A percentile compares a stretch with the other conserved stretches of the same genome.
phyloP scores from a whole-genome alignment of 106 monocot species.

The Dactylorhiza incarnata region DNA sequence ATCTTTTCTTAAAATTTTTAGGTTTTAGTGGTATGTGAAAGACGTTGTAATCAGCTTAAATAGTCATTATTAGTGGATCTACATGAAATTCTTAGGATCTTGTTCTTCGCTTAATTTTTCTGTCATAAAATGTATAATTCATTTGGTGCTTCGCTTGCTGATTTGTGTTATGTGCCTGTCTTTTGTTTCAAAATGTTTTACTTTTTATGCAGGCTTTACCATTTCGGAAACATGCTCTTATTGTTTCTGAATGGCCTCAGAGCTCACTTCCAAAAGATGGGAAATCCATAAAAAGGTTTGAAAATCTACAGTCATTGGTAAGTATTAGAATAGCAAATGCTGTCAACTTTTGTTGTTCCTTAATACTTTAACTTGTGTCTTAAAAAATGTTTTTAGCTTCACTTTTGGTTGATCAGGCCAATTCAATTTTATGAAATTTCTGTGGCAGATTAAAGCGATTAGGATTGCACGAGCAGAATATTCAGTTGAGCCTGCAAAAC shows the following conservation, averaged over 20 bases:
- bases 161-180: not conserved
- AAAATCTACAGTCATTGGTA: constrained; percentile 87
- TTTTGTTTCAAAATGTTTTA: not conserved
- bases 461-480: constrained; percentile 91
- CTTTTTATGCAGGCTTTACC: constrained; percentile 62
- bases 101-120: not conserved
- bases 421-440: not conserved
- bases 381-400: not conserved
- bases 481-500: constrained; percentile 95
- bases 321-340: constrained; percentile 8
- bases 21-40: not conserved
- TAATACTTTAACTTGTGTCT: not conserved
- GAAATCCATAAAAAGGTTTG: constrained; percentile 79
- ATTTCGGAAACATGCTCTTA: constrained; percentile 55
- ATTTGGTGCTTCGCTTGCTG: not conserved
- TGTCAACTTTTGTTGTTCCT: not conserved
- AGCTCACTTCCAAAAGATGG: constrained; percentile 64
- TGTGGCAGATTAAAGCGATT: constrained; percentile 57
- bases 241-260: constrained; percentile 72
- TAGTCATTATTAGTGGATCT: not conserved
- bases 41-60: not conserved
- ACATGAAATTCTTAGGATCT: not conserved
- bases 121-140: not conserved
- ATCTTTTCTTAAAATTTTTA: not conserved
- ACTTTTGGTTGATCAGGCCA: not conserved